These are phyloP conservation scores for Blastobotrys attinorum DNA, from an alignment of 805 yeast genomes.

Conservation along the genomic window DNA sequence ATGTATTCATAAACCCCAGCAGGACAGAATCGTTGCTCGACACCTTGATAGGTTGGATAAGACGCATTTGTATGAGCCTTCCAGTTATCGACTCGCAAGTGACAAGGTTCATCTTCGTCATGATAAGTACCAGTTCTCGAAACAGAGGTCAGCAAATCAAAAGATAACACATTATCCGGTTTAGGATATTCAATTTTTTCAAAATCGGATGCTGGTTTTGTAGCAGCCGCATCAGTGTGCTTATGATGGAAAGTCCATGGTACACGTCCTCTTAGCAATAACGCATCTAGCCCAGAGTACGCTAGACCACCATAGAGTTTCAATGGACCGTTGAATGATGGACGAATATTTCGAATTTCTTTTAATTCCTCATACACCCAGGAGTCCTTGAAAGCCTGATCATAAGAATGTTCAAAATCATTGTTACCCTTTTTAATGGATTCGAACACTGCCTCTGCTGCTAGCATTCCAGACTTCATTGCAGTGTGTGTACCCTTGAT, in stretches of 20 bases:
- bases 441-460: slow-evolving; percentile 75
- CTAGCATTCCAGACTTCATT: slow-evolving; percentile 89
- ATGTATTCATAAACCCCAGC: slow-evolving; percentile 96
- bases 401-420: slow-evolving; percentile 22
- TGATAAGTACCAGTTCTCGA: slow-evolving; percentile 95
- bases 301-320: slow-evolving; percentile 76
- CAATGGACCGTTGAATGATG: slow-evolving; percentile 73
- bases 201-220: slow-evolving; percentile 58
- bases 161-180: slow-evolving; percentile 89
- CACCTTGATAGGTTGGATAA: slow-evolving; percentile 74
- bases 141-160: slow-evolving; percentile 90
- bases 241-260: slow-evolving; percentile 82
- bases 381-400: slow-evolving; percentile 55
- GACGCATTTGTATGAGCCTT: slow-evolving; percentile 58
- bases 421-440: slow-evolving; percentile 41
- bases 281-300: slow-evolving; percentile 76
- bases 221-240: slow-evolving; percentile 62
- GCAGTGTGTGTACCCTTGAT: slow-evolving; percentile 98
- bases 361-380: slow-evolving; percentile 83
- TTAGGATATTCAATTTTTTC: slow-evolving; percentile 83
- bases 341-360: slow-evolving; percentile 84
- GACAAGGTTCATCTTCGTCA: slow-evolving; percentile 89
- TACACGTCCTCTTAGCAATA: slow-evolving; percentile 67
- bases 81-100: slow-evolving; percentile 47
- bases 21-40: slow-evolving; percentile 91